phyloP scores from a whole-genome alignment of 805 yeast genomes.

The Wickerhamomyces mucosus region DNA sequence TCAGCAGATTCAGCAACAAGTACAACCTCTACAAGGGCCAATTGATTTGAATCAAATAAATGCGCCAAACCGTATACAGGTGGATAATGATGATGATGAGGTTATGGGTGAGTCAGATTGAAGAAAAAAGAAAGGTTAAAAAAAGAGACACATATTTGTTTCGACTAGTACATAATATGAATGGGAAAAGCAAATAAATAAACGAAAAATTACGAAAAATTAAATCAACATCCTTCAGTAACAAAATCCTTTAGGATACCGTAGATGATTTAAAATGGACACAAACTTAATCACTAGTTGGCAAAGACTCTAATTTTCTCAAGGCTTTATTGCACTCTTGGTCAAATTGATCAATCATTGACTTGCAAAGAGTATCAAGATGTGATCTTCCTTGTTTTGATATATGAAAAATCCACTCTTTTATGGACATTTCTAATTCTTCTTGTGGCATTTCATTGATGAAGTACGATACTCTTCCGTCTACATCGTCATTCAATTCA shows the following conservation, averaged over 20 bases:
- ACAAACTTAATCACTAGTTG: conserved; percentile 11
- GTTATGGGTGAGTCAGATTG: conserved; percentile 2
- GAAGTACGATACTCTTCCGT: conserved; percentile 55
- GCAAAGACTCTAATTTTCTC: conserved; percentile 27
- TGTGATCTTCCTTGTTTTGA: conserved; percentile 45
- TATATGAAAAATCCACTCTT: conserved; percentile 54
- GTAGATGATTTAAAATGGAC: too few species aligned
- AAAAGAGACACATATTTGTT: too few species aligned
- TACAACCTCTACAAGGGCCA: background rate
- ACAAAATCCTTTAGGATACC: too few species aligned
- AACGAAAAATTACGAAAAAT: too few species aligned
- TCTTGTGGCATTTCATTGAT: conserved; percentile 60
- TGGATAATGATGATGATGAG: conserved; percentile 3
- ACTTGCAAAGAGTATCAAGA: conserved; percentile 35
- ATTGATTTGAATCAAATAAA: background rate
- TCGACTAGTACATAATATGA: background rate
- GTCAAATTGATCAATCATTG: conserved; percentile 38
- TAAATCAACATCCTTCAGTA: background rate
- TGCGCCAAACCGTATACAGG: background rate
- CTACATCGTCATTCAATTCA: conserved; percentile 48
- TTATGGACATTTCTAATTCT: conserved; percentile 60
- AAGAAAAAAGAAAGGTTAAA: background rate
- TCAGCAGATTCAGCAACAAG: background rate
- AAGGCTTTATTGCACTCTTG: conserved; percentile 44
- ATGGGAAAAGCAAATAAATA: conserved; percentile 1